Percentiles rank a stretch among this genome's conserved stretches.
Conservation (phyloP, 2,329 filamentous ascomycete species). For the Cladosporium sphaerospermum region DNA sequence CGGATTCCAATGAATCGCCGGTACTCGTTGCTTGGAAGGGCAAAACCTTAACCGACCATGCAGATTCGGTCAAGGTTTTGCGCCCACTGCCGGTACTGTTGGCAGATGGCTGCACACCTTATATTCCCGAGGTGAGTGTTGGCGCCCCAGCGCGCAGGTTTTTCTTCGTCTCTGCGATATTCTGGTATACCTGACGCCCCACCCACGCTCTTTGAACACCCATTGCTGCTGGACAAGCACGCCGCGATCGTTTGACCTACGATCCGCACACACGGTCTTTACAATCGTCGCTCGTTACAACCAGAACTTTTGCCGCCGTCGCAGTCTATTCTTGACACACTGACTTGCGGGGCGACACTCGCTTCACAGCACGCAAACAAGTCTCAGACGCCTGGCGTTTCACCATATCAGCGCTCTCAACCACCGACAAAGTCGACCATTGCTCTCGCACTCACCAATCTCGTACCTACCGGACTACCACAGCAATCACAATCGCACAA, state of each 20-base stretch:
- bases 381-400: constrained; percentile 10
- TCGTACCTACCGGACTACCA: too few species aligned
- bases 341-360: constrained; percentile 5
- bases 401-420: constrained; percentile 1
- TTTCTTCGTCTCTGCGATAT: constrained; percentile 1
- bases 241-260: constrained; percentile 5
- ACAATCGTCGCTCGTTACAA: neutral
- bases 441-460: too few species aligned
- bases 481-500: constrained; percentile 1
- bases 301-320: too few species aligned
- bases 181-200: neutral
- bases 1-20: too few species aligned
- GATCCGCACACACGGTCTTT: neutral
- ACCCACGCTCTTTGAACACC: constrained; percentile 6
- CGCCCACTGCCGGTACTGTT: too few species aligned
- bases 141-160: neutral
- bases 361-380: neutral
- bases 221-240: constrained; percentile 9
- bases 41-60: too few species aligned
- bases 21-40: too few species aligned
- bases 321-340: constrained; percentile 1
- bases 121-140: neutral
- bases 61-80: too few species aligned
- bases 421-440: too few species aligned
- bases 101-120: too few species aligned